phyloP scores from a whole-genome alignment of 1,284 basidiomycete genomes.

The Leccinum idahoense region DNA sequence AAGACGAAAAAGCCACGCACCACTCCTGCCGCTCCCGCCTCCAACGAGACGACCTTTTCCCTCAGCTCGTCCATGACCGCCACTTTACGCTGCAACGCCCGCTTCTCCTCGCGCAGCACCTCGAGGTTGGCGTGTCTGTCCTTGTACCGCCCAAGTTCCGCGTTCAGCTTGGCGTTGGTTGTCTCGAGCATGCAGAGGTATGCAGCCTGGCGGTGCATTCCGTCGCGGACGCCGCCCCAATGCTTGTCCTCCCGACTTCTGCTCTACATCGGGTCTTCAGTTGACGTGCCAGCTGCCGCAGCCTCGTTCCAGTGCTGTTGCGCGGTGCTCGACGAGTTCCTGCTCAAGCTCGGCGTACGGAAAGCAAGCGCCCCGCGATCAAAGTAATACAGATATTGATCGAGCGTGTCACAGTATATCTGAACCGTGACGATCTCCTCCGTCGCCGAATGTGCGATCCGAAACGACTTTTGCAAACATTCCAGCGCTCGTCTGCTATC shows the following conservation, averaged over 20 bases:
- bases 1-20: slow-evolving; percentile 28
- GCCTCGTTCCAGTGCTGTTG: slow-evolving; percentile 38
- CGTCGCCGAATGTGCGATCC: too few relatives aligned
- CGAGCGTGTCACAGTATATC: too few relatives aligned
- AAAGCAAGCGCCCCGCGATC: too few relatives aligned
- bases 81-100: slow-evolving; percentile 57
- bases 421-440: too few relatives aligned
- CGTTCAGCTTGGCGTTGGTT: slow-evolving; percentile 51
- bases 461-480: too few relatives aligned
- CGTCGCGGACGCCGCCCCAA: slow-evolving; percentile 54
- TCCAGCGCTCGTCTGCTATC: too few relatives aligned
- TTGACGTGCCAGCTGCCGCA: slow-evolving; percentile 8
- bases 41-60: slow-evolving; percentile 48
- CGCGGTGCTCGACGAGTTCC: slow-evolving; percentile 38
- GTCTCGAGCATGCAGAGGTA: slow-evolving; percentile 61
- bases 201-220: slow-evolving; percentile 57
- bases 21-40: slow-evolving; percentile 52
- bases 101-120: slow-evolving; percentile 71
- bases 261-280: slow-evolving; percentile 11
- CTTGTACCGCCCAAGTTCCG: slow-evolving; percentile 50
- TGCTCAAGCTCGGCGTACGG: slow-evolving; percentile 35
- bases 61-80: slow-evolving; percentile 51
- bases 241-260: slow-evolving; percentile 39
- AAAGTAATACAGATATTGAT: too few relatives aligned
- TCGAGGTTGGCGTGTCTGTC: slow-evolving; percentile 58